Evolutionary conservation across 106 monocot species (phyloP).

Genomic region (Dendrobium nobile): DNA sequence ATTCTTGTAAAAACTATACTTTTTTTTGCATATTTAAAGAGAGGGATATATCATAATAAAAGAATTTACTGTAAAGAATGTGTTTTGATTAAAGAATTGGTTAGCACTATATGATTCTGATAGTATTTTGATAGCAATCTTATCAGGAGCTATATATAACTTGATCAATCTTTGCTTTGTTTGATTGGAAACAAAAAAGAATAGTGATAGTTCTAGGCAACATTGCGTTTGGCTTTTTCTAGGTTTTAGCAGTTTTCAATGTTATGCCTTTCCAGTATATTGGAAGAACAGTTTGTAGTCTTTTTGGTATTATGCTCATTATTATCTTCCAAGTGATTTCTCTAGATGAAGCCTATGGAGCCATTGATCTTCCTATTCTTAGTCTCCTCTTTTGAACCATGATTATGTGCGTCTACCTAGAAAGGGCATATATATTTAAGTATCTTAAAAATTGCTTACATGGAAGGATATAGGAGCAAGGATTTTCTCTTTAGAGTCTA

Average conservation of each 20-base stretch:
- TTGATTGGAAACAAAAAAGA: background rate
- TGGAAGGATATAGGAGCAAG: constrained; percentile 41
- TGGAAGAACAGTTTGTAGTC: constrained; percentile 41
- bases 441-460: constrained; percentile 30
- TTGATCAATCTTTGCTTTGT: too few species aligned
- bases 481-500: constrained; percentile 38
- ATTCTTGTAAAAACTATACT: too few species aligned
- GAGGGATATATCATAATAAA: too few species aligned
- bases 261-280: constrained; percentile 39
- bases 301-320: constrained; percentile 40
- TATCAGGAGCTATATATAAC: too few species aligned
- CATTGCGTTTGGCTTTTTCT: constrained; percentile 41
- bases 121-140: too few species aligned
- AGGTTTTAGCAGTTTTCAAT: constrained; percentile 49
- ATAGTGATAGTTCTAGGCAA: constrained; percentile 30
- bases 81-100: too few species aligned
- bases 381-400: constrained; percentile 59
- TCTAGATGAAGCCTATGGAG: constrained; percentile 38
- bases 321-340: constrained; percentile 43
- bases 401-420: constrained; percentile 43
- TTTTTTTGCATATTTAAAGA: too few species aligned
- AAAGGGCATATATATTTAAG: constrained; percentile 43
- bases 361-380: constrained; percentile 47
- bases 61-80: too few species aligned
- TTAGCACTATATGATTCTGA: too few species aligned